These are phyloP conservation scores for Physaria fendleri DNA, from an alignment of 345 rosid genomes.

Conservation along the genomic window DNA sequence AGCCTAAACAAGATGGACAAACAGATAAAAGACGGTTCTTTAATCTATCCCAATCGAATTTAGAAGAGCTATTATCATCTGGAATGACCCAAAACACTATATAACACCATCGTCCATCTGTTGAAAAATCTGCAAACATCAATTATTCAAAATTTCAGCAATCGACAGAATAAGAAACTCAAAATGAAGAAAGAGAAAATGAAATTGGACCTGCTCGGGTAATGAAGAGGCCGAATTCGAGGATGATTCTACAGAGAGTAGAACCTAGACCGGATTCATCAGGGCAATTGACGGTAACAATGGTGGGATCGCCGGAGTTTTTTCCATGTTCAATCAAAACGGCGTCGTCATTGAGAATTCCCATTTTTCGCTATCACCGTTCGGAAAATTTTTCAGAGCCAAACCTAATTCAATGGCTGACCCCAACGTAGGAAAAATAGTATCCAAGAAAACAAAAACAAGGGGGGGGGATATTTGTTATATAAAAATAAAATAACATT, in stretches of 20 bases:
- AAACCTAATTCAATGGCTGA: slow-evolving; percentile 6
- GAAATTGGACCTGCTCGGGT: slow-evolving; percentile 44
- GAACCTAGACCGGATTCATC: slow-evolving; percentile 81
- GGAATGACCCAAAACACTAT: slow-evolving; percentile 63
- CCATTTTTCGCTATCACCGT: slow-evolving; percentile 31
- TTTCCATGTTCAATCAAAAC: slow-evolving; percentile 43
- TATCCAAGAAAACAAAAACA: neutral
- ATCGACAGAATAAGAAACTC: neutral
- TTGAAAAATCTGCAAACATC: slow-evolving; percentile 50
- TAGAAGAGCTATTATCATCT: slow-evolving; percentile 22
- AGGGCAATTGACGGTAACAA: slow-evolving; percentile 72
- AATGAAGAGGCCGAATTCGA: slow-evolving; percentile 64
- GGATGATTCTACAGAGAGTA: slow-evolving; percentile 60
- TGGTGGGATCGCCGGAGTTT: slow-evolving; percentile 36
- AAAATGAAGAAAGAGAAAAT: neutral
- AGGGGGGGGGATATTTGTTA: neutral
- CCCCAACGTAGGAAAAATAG: neutral
- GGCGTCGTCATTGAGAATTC: slow-evolving; percentile 53
- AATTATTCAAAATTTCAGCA: neutral
- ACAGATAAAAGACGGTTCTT: slow-evolving; percentile 46
- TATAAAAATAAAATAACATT: neutral
- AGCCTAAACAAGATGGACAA: slow-evolving; percentile 49
- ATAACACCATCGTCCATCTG: slow-evolving; percentile 81
- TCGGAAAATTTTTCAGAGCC: neutral
- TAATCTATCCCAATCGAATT: slow-evolving; percentile 55